phyloP scores from a whole-genome alignment of 345 rosid genomes.

The Populus alba region DNA sequence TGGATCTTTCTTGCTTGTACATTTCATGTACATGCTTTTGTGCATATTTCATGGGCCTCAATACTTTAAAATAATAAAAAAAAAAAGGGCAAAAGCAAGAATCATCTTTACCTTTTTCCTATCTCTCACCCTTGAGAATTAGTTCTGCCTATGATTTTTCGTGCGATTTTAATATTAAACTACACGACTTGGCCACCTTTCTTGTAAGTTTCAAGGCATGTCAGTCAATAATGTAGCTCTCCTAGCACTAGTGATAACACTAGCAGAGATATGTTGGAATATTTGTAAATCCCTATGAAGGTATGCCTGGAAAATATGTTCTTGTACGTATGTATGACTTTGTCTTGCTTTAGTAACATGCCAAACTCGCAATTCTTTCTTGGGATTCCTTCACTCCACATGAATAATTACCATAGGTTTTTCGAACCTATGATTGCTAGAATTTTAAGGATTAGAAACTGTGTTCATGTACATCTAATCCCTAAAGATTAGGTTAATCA shows the following conservation, averaged over 20 bases:
- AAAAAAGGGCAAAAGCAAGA: slow-evolving; percentile 11
- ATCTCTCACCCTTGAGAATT: slow-evolving; percentile 40
- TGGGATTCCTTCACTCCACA: slow-evolving; percentile 31
- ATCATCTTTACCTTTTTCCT: slow-evolving; percentile 34
- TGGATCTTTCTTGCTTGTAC: slow-evolving; percentile 24
- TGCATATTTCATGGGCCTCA: slow-evolving; percentile 20
- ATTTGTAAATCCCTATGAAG: slow-evolving; percentile 47
- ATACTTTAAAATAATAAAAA: slow-evolving; percentile 20
- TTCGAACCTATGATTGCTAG: slow-evolving; percentile 7
- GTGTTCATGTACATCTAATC: slow-evolving; percentile 16
- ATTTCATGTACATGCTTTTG: slow-evolving; percentile 16
- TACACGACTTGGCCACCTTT: slow-evolving; percentile 1
- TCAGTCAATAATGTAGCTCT: slow-evolving; percentile 30
- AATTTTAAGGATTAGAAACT: slow-evolving; percentile 14
- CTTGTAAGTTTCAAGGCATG: slow-evolving; percentile 43
- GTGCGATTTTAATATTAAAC: slow-evolving; percentile 35
- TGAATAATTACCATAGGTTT: slow-evolving; percentile 6
- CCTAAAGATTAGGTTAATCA: slow-evolving; percentile 27
- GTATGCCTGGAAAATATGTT: slow-evolving; percentile 39
- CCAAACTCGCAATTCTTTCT: slow-evolving; percentile 50
- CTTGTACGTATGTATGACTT: slow-evolving; percentile 39
- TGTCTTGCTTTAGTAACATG: slow-evolving; percentile 86
- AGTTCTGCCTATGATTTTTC: slow-evolving; percentile 48
- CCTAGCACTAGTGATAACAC: slow-evolving; percentile 1
- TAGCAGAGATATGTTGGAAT: slow-evolving; percentile 27